These are phyloP conservation scores for Schwanniomyces sp. DNA, from an alignment of 805 yeast genomes.

Conservation along the genomic window DNA sequence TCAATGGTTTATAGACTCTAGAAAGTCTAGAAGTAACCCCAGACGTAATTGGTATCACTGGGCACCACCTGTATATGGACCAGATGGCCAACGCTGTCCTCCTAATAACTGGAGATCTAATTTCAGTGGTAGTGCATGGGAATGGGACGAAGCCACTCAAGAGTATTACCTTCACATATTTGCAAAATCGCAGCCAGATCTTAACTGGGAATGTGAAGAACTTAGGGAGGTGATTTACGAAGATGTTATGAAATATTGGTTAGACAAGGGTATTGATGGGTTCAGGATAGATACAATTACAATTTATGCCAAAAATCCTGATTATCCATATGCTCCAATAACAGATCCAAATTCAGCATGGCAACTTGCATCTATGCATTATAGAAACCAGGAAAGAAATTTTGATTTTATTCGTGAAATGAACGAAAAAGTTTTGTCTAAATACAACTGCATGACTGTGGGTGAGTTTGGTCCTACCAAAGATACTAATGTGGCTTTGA, in stretches of 20 bases:
- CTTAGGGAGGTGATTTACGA: conserved; percentile 40
- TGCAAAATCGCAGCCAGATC: conserved; percentile 56
- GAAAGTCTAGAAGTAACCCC: conserved; percentile 50
- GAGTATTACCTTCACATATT: conserved; percentile 58
- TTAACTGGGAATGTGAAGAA: conserved; percentile 58
- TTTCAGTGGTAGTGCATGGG: conserved; percentile 59
- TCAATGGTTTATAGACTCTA: conserved; percentile 57
- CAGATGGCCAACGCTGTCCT: conserved; percentile 48
- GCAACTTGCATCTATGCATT: conserved; percentile 29
- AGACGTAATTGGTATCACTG: conserved; percentile 65
- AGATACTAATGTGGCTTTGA: conserved; percentile 33
- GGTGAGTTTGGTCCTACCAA: conserved; percentile 53
- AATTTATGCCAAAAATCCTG: conserved; percentile 48
- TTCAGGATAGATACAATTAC: conserved; percentile 60
- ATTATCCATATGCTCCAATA: conserved; percentile 50
- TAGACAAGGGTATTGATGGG: conserved; percentile 56
- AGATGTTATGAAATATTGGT: conserved; percentile 53
- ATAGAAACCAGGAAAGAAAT: conserved; percentile 49
- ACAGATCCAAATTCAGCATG: conserved; percentile 36
- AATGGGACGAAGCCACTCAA: conserved; percentile 50
- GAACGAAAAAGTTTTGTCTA: conserved; percentile 38
- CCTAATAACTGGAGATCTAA: conserved; percentile 58
- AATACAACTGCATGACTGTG: conserved; percentile 55
- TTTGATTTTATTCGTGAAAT: conserved; percentile 59
- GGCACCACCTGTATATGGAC: conserved; percentile 50